Evolutionary conservation across 768 basidiomycete genomes (phyloP), one percentile per base, ranked within the genome.

Genomic region (Lenzites betulinus): DNA sequence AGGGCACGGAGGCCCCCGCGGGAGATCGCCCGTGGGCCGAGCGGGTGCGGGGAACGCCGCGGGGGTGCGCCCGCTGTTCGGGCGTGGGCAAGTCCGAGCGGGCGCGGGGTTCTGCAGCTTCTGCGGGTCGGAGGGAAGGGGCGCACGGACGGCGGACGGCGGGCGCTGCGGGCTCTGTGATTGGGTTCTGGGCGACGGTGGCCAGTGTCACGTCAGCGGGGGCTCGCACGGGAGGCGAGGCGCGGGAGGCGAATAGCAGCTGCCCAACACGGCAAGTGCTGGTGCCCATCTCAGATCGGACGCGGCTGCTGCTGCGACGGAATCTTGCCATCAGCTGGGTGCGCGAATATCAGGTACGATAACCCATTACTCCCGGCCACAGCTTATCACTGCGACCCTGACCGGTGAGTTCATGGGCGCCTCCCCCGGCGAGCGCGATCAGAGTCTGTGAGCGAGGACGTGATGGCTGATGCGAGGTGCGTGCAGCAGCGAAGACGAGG

Each of bases 381-480:
- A 63, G 61, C 64, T 66, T 60, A 66, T 66, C 65, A 63, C 54
- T 42, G 46, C 61, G 65, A 66, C 65, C 61, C 61, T 66, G 65
- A 63, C 54, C 43, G 54, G 55, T 43, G 41, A 50, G 20, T 33
- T 51, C 30, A 44, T 43, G 48, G 55, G 55, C 55, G 55, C 47
- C 47, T 57, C 41, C 36, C 38, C 5, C 3, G 30, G 23, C 51
- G 60, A 39, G 60, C 53, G 58, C 46, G 61, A 62, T 62, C 57
- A 58, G 33, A n/a, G n/a, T n/a, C n/a, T n/a, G n/a, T 49, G 56
- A n/a, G 52, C 57, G 41, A 44, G 51, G 47, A 20, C 20, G 26
- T 54, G 60, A 57, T 57, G 51, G 47, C 46, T 54, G 55, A 62
- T 62, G 55, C 43, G 36, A 35, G 51, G 39, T 5, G 38, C 39